Conservation (phyloP, 371 early-diverging fungal genomes). For the Dichotomocladium elegans region DNA sequence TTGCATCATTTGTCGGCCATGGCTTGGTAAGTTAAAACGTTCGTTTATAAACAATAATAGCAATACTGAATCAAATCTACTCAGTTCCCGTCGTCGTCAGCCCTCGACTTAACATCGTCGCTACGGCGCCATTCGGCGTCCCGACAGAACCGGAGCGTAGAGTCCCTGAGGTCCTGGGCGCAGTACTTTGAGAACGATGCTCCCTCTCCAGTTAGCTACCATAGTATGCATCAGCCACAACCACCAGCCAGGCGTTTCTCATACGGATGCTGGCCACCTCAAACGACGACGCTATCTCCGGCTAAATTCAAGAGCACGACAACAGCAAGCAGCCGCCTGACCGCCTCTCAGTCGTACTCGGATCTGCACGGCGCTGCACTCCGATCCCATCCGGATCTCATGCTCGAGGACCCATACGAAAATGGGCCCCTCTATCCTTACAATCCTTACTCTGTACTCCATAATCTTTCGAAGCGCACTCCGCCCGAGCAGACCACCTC, state of each 20-base stretch:
- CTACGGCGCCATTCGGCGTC: slow-evolving; percentile 17
- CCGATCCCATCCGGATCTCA: slow-evolving; percentile 9
- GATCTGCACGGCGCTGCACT: slow-evolving; percentile 23
- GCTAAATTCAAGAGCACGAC: no score
- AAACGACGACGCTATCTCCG: no score
- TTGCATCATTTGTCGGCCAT: slow-evolving; percentile 9
- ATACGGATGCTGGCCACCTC: slow-evolving; percentile 25
- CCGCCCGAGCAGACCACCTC: not conserved
- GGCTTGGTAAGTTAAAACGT: slow-evolving; percentile 14
- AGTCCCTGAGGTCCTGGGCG: slow-evolving; percentile 44
- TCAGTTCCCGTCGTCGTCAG: slow-evolving; percentile 36
- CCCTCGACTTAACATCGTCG: slow-evolving; percentile 34
- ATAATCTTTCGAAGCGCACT: slow-evolving; percentile 1
- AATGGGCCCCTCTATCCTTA: slow-evolving; percentile 5
- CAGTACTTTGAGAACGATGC: slow-evolving; percentile 28
- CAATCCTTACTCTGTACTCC: slow-evolving; percentile 13
- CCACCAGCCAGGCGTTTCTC: slow-evolving; percentile 19
- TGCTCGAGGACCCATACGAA: slow-evolving; percentile 4
- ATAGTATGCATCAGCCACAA: slow-evolving; percentile 6
- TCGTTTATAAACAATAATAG: not conserved
- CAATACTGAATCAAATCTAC: not conserved
- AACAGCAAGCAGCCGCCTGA: slow-evolving; percentile 15
- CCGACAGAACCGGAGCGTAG: slow-evolving; percentile 30
- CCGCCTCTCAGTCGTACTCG: slow-evolving; percentile 26
- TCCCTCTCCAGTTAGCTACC: slow-evolving; percentile 19